These are phyloP conservation scores for Lactarius tabidus DNA, from an alignment of 768 basidiomycete genomes.

Conservation along the genomic window DNA sequence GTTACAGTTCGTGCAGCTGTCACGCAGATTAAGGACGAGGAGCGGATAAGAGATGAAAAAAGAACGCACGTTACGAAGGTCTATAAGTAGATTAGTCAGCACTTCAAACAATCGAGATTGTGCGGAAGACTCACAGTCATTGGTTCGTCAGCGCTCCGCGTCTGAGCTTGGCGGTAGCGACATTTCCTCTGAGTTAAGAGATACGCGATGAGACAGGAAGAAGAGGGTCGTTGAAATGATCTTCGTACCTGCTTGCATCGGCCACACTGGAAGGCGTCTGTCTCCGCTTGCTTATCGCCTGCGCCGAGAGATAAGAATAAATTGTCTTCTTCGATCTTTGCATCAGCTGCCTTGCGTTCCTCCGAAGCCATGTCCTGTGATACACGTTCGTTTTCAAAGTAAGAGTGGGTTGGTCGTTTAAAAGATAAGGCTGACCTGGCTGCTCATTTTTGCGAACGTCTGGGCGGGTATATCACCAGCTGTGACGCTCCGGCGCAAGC, in stretches of 20 bases:
- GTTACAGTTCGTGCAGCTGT: constrained; percentile 64
- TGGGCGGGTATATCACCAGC: constrained; percentile 70
- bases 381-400: background rate
- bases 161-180: constrained; percentile 93
- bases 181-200: constrained; percentile 60
- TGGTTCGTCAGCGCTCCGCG: constrained; percentile 95
- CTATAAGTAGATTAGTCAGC: constrained; percentile 34
- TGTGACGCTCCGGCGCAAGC: constrained; percentile 78
- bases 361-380: constrained; percentile 92
- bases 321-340: constrained; percentile 79
- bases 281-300: constrained; percentile 87
- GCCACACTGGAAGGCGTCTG: constrained; percentile 95
- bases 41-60: constrained; percentile 9
- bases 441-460: constrained; percentile 75
- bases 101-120: constrained; percentile 12
- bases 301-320: constrained; percentile 89
- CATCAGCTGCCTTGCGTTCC: constrained; percentile 80
- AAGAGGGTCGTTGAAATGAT: background rate
- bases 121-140: constrained; percentile 71
- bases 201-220: constrained; percentile 1
- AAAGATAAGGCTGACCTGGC: constrained; percentile 53
- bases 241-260: constrained; percentile 80
- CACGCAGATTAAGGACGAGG: constrained; percentile 5
- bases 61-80: constrained; percentile 80
- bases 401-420: background rate